Evolutionary conservation across 192 early-diverging fungal genomes (phyloP).

Genomic region (Coemansia sp.): DNA sequence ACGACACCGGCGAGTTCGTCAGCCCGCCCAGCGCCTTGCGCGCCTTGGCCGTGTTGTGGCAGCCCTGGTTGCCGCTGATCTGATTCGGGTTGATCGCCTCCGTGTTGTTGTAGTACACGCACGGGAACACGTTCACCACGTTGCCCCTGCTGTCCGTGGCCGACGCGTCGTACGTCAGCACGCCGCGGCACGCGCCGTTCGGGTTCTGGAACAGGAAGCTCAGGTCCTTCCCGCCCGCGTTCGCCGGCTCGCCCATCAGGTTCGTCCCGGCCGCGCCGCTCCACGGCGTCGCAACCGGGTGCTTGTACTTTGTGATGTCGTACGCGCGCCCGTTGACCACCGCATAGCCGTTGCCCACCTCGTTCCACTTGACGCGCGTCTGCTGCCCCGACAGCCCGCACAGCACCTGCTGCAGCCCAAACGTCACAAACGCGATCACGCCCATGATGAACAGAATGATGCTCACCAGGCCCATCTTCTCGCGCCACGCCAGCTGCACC

Average conservation of each 20-base stretch:
- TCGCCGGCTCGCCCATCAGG: slow-evolving; percentile 55
- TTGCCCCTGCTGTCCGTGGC: slow-evolving; percentile 32
- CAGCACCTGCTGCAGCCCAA: slow-evolving; percentile 71
- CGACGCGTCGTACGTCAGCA: slow-evolving; percentile 37
- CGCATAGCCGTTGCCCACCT: slow-evolving; percentile 55
- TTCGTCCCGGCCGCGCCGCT: slow-evolving; percentile 49
- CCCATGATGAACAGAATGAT: slow-evolving; percentile 73
- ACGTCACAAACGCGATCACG: slow-evolving; percentile 80
- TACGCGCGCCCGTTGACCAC: slow-evolving; percentile 66
- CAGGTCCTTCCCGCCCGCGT: slow-evolving; percentile 68
- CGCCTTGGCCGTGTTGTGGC: slow-evolving; percentile 57
- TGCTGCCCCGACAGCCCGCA: slow-evolving; percentile 53
- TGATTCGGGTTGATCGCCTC: slow-evolving; percentile 42
- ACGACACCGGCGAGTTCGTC: slow-evolving; percentile 56
- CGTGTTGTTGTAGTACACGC: slow-evolving; percentile 58
- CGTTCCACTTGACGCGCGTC: slow-evolving; percentile 52
- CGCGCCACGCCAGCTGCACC: slow-evolving; percentile 82
- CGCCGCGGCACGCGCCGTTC: slow-evolving; percentile 64
- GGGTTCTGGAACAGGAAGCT: slow-evolving; percentile 77
- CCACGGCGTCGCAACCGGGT: slow-evolving; percentile 48
- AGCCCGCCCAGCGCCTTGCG: slow-evolving; percentile 49
- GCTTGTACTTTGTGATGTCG: slow-evolving; percentile 59
- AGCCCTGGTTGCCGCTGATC: slow-evolving; percentile 56
- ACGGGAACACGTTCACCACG: slow-evolving; percentile 69
- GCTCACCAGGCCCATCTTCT: slow-evolving; percentile 86